Percentiles rank a stretch among this genome's conserved stretches.
phyloP scores from a whole-genome alignment of 2,329 filamentous ascomycete genomes.

The Ambrosiella cleistominuta region DNA sequence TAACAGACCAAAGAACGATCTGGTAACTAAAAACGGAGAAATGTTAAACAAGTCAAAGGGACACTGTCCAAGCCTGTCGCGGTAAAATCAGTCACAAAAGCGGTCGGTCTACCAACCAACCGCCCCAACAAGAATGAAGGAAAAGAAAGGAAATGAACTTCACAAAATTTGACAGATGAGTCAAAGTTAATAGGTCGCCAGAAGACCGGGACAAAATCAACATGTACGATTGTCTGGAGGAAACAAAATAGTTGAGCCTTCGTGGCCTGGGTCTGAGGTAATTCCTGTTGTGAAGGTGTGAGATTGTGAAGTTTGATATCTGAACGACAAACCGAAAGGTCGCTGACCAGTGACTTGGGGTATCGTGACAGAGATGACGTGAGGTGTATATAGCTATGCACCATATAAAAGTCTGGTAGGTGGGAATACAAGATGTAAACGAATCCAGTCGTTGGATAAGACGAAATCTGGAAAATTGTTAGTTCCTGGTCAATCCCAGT shows the following conservation, averaged over 20 bases:
- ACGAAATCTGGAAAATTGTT: neutral
- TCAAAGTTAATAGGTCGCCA: neutral
- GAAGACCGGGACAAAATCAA: neutral
- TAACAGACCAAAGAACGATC: neutral
- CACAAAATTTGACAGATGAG: neutral
- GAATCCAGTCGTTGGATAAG: neutral
- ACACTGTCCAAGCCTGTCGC: neutral
- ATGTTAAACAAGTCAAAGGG: neutral
- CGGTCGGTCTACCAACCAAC: neutral
- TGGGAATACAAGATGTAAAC: neutral
- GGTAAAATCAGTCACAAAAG: neutral
- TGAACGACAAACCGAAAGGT: neutral
- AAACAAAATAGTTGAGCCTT: neutral
- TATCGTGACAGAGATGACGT: too few relatives aligned
- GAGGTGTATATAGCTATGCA: too few relatives aligned
- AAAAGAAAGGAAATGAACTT: neutral
- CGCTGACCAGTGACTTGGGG: neutral
- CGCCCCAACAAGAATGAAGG: neutral
- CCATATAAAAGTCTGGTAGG: neutral
- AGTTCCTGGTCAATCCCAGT: too few relatives aligned
- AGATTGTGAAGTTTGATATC: neutral
- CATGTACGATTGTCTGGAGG: too few relatives aligned
- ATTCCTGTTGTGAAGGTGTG: neutral
- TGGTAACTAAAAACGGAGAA: neutral
- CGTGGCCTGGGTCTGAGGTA: neutral